A percentile compares a stretch with the other conserved stretches of the same genome.
Evolutionary conservation across 345 rosid genomes (phyloP).

Genomic region (Draba incana): DNA sequence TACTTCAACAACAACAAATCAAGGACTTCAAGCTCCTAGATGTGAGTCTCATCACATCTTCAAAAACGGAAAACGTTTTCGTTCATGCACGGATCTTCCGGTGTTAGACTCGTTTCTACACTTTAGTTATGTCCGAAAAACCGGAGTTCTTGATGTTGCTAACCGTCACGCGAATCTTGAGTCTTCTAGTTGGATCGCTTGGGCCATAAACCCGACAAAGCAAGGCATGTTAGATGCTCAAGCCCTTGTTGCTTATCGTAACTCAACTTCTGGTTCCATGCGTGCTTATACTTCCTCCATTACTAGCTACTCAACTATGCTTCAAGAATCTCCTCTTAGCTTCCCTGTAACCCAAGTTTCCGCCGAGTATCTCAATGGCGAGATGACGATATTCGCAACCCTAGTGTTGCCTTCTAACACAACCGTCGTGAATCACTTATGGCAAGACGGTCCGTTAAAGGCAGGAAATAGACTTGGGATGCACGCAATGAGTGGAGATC

Average conservation of each 20-base stretch:
- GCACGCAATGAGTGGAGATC: slow-evolving; percentile 28
- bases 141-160: slow-evolving; percentile 50
- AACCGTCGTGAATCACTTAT: slow-evolving; percentile 52
- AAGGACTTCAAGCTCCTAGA: not conserved
- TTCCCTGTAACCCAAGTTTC: slow-evolving; percentile 46
- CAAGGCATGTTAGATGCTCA: slow-evolving; percentile 55
- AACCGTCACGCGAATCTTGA: slow-evolving; percentile 53
- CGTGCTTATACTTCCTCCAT: slow-evolving; percentile 49
- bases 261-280: slow-evolving; percentile 42
- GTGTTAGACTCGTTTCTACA: slow-evolving; percentile 55
- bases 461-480: slow-evolving; percentile 21
- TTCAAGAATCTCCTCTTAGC: slow-evolving; percentile 40
- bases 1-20: slow-evolving; percentile 24
- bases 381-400: slow-evolving; percentile 62
- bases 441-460: slow-evolving; percentile 52
- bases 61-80: slow-evolving; percentile 37
- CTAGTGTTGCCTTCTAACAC: slow-evolving; percentile 40
- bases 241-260: slow-evolving; percentile 54
- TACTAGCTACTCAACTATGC: slow-evolving; percentile 27
- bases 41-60: slow-evolving; percentile 49
- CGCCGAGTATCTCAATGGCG: slow-evolving; percentile 37
- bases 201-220: slow-evolving; percentile 60
- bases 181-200: slow-evolving; percentile 55
- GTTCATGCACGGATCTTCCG: slow-evolving; percentile 51
- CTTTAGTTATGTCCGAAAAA: slow-evolving; percentile 52